Percentiles rank a stretch among this genome's conserved stretches.
These are phyloP conservation scores for Sporobolomyces roseus DNA, from an alignment of 768 basidiomycete species.

Conservation along the genomic window DNA sequence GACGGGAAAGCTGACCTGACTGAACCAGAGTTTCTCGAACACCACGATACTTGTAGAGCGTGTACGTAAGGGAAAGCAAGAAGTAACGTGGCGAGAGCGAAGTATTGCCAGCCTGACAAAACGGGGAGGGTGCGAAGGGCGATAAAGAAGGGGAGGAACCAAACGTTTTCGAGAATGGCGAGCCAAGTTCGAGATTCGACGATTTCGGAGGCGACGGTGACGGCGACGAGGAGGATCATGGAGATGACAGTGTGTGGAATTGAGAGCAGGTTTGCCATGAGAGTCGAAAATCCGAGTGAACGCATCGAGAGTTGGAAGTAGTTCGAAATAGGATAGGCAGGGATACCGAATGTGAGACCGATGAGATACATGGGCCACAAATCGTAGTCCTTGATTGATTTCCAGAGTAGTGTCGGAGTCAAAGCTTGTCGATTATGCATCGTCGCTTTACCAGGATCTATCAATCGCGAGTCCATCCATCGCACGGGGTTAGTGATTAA, in stretches of 20 bases:
- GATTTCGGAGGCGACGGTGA: slow-evolving; percentile 41
- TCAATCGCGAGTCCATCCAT: too few species aligned
- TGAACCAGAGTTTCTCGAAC: slow-evolving; percentile 45
- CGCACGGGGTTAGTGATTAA: too few species aligned
- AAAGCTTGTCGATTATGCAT: slow-evolving; percentile 45
- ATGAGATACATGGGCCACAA: slow-evolving; percentile 48
- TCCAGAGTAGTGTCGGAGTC: slow-evolving; percentile 42
- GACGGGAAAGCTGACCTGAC: too few species aligned
- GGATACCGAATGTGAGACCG: slow-evolving; percentile 47
- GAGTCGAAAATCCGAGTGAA: slow-evolving; percentile 45
- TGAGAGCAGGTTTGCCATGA: slow-evolving; percentile 48
- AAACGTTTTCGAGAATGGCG: slow-evolving; percentile 45
- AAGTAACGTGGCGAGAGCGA: slow-evolving; percentile 40
- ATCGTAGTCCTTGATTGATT: slow-evolving; percentile 46
- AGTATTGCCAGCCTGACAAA: slow-evolving; percentile 20
- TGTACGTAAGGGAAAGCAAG: slow-evolving; percentile 46
- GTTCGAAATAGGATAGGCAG: slow-evolving; percentile 44
- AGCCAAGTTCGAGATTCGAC: slow-evolving; percentile 43
- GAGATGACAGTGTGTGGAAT: slow-evolving; percentile 46
- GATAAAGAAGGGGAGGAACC: slow-evolving; percentile 48
- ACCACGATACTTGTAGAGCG: slow-evolving; percentile 49
- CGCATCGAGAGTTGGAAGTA: slow-evolving; percentile 47
- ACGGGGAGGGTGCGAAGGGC: slow-evolving; percentile 43
- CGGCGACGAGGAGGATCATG: slow-evolving; percentile 41
- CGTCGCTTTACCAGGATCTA: slow-evolving; percentile 2